Base-by-base conservation (phyloP, 2,329 filamentous ascomycete genomes). In the Ramularia endophylla region DNA sequence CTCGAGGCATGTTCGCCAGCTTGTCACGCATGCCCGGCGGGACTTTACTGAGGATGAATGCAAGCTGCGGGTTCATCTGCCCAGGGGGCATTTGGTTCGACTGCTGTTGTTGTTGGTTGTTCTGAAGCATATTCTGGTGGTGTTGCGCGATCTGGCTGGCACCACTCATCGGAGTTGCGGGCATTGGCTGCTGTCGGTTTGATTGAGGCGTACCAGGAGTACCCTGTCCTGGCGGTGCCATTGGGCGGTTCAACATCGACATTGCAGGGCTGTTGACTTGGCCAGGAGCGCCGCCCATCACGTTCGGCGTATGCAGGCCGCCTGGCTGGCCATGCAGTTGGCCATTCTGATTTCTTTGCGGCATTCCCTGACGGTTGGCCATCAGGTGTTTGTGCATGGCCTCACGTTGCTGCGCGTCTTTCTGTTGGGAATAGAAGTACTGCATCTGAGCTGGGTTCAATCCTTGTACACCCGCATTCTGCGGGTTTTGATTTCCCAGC, bases 181-280 rank as follows among this genome's bases (percentile, higher is more conserved):
- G 46, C 35, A 54, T 51, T 34, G 46, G 50, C 40, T 58, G 55
- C 30, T 56, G 52, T 17, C 55, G 46, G 22, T 54, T 58, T 12
- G 54, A 51, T 36, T 64, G 61, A 16, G 59, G 60, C 9, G 61
- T 63, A 40, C 52, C 46, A 12, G 52, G 57, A 37, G 50, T 53
- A 20, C 43, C 50, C 43, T 71, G 69, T 3, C 66, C 67, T 8
- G 69, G 68, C 35, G 68, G 66, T 27, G 56, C 60, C 60, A 74
- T 69, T 2, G 70, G 67, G 13, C 67, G 62, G 22, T 67, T 74
- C 16, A 74, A 61, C 62, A 70, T 70, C 1, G 67, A 63, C 70
- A 73, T 73, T 4, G 64, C 67, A 25, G 68, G 68, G 41, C 65
- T 70, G 25, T 56, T 53, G 27, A 46, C 42, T 32, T 55, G 56